Percentiles rank a stretch among this genome's conserved stretches.
phyloP scores from a whole-genome alignment of 371 early-diverging fungal genomes.

The Mucor velutinosus region DNA sequence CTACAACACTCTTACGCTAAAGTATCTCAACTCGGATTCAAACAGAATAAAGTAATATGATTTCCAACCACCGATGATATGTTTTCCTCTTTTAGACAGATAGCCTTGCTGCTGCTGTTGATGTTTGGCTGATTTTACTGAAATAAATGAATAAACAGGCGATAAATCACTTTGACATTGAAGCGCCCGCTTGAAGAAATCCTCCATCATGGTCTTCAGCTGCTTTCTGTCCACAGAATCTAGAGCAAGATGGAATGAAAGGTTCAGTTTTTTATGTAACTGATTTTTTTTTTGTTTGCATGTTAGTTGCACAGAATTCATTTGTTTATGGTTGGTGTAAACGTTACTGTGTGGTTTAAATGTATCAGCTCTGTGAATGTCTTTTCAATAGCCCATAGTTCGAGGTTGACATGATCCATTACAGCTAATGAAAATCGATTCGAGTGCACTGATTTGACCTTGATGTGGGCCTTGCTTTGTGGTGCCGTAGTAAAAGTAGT shows the following conservation, averaged over 20 bases:
- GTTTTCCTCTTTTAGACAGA: constrained; percentile 83
- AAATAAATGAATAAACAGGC: background rate
- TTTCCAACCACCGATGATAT: constrained; percentile 86
- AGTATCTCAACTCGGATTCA: background rate
- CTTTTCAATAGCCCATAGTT: constrained; percentile 84
- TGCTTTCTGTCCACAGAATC: background rate
- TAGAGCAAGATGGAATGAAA: background rate
- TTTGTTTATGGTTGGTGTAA: background rate
- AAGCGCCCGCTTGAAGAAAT: background rate
- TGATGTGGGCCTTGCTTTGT: background rate
- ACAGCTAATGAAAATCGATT: background rate
- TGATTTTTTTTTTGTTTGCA: background rate
- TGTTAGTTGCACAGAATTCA: background rate
- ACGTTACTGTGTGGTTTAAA: constrained; percentile 47
- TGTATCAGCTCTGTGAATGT: constrained; percentile 76
- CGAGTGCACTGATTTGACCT: background rate
- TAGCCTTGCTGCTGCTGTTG: constrained; percentile 61
- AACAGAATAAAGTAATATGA: constrained; percentile 70
- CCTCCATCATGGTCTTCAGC: background rate
- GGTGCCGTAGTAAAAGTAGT: background rate
- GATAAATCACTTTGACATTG: background rate
- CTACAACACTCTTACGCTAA: background rate
- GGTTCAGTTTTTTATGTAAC: constrained; percentile 1
- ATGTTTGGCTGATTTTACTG: constrained; percentile 1
- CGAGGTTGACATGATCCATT: constrained; percentile 10